Conservation (phyloP, 1,284 basidiomycete species). For the Malassezia cuniculi region DNA sequence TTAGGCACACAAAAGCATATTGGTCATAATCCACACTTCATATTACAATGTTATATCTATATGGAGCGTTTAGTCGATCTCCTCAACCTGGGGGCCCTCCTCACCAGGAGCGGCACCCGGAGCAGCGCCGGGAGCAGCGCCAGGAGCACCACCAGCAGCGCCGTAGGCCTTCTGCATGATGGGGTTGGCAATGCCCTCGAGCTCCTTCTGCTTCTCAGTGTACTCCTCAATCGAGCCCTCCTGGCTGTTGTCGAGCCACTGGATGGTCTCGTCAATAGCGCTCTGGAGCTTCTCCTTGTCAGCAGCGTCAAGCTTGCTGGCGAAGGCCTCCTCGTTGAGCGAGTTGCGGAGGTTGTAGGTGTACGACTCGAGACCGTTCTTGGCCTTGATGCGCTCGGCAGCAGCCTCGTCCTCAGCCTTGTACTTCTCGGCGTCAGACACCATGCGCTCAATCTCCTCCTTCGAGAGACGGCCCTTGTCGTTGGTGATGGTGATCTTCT, state of each 20-base stretch:
- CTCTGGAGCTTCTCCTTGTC: constrained; percentile 79
- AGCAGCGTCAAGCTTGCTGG: constrained; percentile 68
- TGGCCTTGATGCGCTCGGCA: constrained; percentile 62
- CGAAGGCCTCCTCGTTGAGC: constrained; percentile 41
- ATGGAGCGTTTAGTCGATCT: constrained; percentile 55
- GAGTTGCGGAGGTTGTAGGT: constrained; percentile 89
- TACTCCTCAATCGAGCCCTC: constrained; percentile 94
- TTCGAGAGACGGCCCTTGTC: constrained; percentile 96
- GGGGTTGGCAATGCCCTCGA: constrained; percentile 78
- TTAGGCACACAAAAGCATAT: too few species aligned
- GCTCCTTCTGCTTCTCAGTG: constrained; percentile 86
- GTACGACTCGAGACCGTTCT: constrained; percentile 74
- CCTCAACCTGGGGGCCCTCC: constrained; percentile 75
- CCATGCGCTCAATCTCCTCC: constrained; percentile 96
- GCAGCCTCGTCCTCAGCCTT: constrained; percentile 55
- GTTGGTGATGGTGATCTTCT: constrained; percentile 87
- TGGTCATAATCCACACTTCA: too few species aligned
- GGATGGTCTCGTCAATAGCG: constrained; percentile 71
- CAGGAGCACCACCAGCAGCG: constrained; percentile 50
- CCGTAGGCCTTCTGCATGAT: constrained; percentile 89
- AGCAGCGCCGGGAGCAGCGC: constrained; percentile 50
- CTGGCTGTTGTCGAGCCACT: constrained; percentile 75
- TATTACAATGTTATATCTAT: too few species aligned
- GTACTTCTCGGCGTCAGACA: constrained; percentile 54
- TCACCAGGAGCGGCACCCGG: constrained; percentile 46